Evolutionary conservation across 306 rosid species (phyloP), one percentile per base, ranked within the genome.

Genomic region (Pyrus pyrifolia): DNA sequence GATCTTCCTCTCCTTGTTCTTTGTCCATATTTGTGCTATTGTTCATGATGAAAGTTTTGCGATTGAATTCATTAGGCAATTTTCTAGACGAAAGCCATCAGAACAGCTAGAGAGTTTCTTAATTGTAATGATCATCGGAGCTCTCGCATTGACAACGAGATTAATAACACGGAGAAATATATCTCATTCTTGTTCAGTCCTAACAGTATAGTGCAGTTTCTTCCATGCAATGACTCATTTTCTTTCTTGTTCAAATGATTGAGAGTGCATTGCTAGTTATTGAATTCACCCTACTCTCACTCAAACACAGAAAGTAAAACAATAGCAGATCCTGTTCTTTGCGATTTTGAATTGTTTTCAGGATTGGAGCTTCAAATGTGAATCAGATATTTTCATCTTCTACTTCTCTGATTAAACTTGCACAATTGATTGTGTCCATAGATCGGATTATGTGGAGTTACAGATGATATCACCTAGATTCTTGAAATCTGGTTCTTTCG

Each of bases 11-110:
- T 70, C 60, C 62, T 49, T 75, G 42, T 35, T 35, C 21, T 44
- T 46, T 77, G 23, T 72, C 72, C 61, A 61, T 38, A 67, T 65
- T 27, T 73, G 58, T 31, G 38, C n/a, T 71, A 70, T 33, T 29
- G 6, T 60, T n/a, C 75, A 61, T 7, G 44, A 65, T 53, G 35
- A 68, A 25, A 58, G 38, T 73, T 73, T 42, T 59, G 77, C 59
- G 51, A 38, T 23, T 23, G 17, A 40, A 3, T 51, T 40, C 19
- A 17, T 19, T 35, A 22, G 35, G 23, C 40, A 29, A 38, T 38
- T 21, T 18, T 44, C 22, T 65, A 17, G 49, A 13, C 19, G 46
- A 70, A 49, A 74, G 18, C 49, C 59, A 38, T 68, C 69, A 66
- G 3, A 40, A 22, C 65, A 40, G 35, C 64, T 35, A 31, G 10